Evolutionary conservation across 495 filamentous ascomycete genomes (phyloP).

Genomic region (Saxispiralis lemnorum): DNA sequence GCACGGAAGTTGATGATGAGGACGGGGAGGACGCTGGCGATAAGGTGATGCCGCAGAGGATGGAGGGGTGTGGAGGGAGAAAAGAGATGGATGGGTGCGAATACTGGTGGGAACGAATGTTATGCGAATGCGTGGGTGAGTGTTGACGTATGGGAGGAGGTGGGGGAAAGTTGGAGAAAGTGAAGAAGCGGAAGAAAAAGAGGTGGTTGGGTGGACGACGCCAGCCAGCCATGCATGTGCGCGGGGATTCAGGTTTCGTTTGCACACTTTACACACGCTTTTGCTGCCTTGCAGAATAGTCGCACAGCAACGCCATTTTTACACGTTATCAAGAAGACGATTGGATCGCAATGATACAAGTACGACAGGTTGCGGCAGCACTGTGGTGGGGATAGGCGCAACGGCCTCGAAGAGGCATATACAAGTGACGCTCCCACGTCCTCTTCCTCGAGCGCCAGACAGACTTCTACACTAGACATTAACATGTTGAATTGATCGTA

Average conservation of each 20-base stretch:
- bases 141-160: not conserved
- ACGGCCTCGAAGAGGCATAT: too few relatives aligned
- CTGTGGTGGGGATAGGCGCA: too few relatives aligned
- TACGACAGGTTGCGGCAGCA: too few relatives aligned
- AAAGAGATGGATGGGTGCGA: not conserved
- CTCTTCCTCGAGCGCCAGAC: too few relatives aligned
- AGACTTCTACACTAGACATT: too few relatives aligned
- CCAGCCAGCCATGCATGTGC: not conserved
- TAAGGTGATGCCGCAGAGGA: not conserved
- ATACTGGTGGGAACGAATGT: not conserved
- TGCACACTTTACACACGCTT: too few relatives aligned
- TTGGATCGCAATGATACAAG: too few relatives aligned
- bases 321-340: too few relatives aligned
- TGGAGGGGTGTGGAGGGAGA: not conserved
- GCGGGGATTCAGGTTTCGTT: not conserved
- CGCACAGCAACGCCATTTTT: too few relatives aligned
- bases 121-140: not conserved
- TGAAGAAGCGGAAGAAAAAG: constrained; percentile 1
- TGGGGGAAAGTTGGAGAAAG: not conserved
- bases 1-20: not conserved
- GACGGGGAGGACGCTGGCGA: not conserved
- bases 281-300: too few relatives aligned
- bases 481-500: too few relatives aligned
- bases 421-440: too few relatives aligned
- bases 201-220: not conserved